These are phyloP conservation scores for Corrigiola litoralis DNA, from an alignment of 179 eudicot species.

Conservation along the genomic window DNA sequence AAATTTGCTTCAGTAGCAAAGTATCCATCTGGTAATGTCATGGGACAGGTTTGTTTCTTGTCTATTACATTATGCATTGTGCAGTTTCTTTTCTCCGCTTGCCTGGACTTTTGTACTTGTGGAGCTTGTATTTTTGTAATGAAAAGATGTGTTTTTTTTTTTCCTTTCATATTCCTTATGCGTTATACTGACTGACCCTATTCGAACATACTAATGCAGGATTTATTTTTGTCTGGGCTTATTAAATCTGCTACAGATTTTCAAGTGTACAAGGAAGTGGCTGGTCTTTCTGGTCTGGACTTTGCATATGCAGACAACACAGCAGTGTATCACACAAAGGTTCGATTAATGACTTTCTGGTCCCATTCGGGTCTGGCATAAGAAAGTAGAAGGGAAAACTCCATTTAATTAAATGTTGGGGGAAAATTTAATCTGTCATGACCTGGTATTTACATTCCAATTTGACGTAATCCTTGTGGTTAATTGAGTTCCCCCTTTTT, in stretches of 20 bases:
- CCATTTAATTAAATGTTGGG: too few species aligned
- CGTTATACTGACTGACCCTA: constrained; percentile 9
- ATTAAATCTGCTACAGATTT: constrained; percentile 97
- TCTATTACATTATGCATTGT: background rate
- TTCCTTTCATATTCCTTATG: background rate
- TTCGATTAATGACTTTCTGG: constrained; percentile 20
- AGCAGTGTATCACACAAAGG: constrained; percentile 99
- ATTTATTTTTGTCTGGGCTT: constrained; percentile 73
- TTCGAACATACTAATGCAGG: constrained; percentile 53
- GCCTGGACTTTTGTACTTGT: too few species aligned
- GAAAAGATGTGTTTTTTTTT: background rate
- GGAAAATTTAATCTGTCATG: too few species aligned
- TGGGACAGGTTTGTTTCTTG: constrained; percentile 59
- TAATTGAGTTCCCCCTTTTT: too few species aligned
- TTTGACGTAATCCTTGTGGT: too few species aligned
- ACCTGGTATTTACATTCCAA: too few species aligned
- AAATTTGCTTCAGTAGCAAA: constrained; percentile 79
- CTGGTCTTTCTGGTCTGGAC: constrained; percentile 98
- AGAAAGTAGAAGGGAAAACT: background rate
- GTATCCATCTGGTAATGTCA: constrained; percentile 75
- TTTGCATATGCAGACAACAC: constrained; percentile 77
- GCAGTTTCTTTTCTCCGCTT: too few species aligned
- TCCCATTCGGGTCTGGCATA: background rate
- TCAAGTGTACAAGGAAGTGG: constrained; percentile 85
- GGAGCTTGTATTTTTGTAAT: too few species aligned